Base-by-base conservation (phyloP, 2,329 filamentous ascomycete genomes). In the Pseudonectria foliicola region DNA sequence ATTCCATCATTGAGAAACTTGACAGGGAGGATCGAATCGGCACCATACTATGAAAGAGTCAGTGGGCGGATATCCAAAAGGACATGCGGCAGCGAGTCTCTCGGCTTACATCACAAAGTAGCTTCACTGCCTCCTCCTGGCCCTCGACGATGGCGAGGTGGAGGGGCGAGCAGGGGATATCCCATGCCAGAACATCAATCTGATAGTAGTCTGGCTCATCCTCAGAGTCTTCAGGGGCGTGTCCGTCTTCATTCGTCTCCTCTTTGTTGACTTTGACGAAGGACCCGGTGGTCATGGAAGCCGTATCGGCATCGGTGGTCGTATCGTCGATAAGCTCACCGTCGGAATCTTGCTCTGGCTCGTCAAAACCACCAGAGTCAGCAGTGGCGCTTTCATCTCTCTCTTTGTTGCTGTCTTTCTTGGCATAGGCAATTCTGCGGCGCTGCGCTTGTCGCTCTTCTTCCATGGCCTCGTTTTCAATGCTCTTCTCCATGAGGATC, bases 181-280 rank as follows among this genome's bases (percentile, higher is more conserved):
- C 86, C 87, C 87, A 94, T 2, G 85, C 77, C n/a, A 84, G 54
- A 2, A 82, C 73, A 45, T 93, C 80, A 40, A 89, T 71, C 45
- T 92, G 78, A 55, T 84, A 90, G 34, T 89, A 73, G 57, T 94
- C 85, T 1, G 85, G 85, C 13, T 84, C 82, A 8, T 81, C 70
- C 2, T 77, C 69, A 7, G 51, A 50, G 6, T 77, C 74, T 6
- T 80, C 73, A 1, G 68, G 64, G 2, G 70, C 60, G 2, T 71
- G 63, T 21, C 70, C 62, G 2, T 57, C 51, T 0, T 50, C 46
- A 7, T 41, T 42, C n/a, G 65, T 54, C n/a, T 64, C 56, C 13
- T 61, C 60, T 13, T 63, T 62, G 30, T 70, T 68, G 40, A 89
- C 62, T 34, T 86, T 83, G 45, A 90, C 73, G 46, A 85, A 87